Conservation (phyloP, 108 stramenopile species). For the Nannochloropsis gaditana region DNA sequence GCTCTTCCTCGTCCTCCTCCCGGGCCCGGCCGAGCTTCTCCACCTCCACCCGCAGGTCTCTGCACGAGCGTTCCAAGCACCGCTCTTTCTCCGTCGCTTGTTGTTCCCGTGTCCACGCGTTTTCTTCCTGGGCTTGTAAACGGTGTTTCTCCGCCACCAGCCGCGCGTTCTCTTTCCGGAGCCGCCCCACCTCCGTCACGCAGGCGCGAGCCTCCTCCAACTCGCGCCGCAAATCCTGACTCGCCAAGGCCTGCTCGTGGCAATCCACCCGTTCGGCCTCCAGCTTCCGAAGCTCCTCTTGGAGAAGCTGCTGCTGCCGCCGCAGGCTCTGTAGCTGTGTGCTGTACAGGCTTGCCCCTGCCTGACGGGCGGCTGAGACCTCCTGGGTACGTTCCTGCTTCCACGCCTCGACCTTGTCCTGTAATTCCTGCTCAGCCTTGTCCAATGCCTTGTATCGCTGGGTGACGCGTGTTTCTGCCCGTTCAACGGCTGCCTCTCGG, state of each 20-base stretch:
- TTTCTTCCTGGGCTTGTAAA: not conserved
- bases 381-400: not conserved
- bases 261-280: not conserved
- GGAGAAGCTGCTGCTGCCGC: not conserved
- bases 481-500: not conserved
- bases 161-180: not conserved
- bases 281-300: constrained; percentile 6
- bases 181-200: not conserved
- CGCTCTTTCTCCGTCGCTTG: not conserved
- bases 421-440: not conserved
- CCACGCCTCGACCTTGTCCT: not conserved
- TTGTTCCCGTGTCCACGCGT: not conserved
- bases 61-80: not conserved
- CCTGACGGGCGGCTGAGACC: not conserved
- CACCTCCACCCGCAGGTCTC: not conserved
- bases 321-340: constrained; percentile 14
- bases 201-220: not conserved
- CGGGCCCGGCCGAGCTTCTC: not conserved
- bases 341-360: not conserved
- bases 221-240: not conserved
- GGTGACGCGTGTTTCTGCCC: not conserved
- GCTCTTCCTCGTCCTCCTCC: not conserved
- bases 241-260: not conserved
- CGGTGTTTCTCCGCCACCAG: not conserved
- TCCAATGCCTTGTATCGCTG: not conserved